A percentile compares a stretch with the other conserved stretches of the same genome.
phyloP scores from a whole-genome alignment of 176 grass and related monocot species.

The Rhipidocladum racemiflorum region DNA sequence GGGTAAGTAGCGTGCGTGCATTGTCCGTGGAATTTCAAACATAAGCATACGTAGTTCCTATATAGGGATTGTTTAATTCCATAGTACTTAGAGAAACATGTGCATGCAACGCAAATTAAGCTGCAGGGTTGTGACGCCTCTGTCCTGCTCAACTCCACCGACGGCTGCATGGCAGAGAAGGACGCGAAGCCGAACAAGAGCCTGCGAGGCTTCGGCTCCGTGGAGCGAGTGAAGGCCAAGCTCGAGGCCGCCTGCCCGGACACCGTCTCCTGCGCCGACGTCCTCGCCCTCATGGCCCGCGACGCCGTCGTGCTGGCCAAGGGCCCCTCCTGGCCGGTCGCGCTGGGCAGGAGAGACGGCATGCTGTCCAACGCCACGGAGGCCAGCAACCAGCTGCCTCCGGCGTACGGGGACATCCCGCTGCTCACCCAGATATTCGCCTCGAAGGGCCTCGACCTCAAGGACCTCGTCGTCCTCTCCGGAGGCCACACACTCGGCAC shows the following conservation, averaged over 20 bases:
- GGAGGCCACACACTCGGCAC: slow-evolving; percentile 65
- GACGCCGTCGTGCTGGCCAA: slow-evolving; percentile 55
- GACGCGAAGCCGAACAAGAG: slow-evolving; percentile 61
- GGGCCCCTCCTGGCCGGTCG: slow-evolving; percentile 25
- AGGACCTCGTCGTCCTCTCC: slow-evolving; percentile 43
- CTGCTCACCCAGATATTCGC: slow-evolving; percentile 28
- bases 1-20: no score
- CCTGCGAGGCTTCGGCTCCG: slow-evolving; percentile 54
- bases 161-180: slow-evolving; percentile 38
- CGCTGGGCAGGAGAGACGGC: slow-evolving; percentile 28
- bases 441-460: slow-evolving; percentile 20
- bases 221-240: slow-evolving; percentile 61
- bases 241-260: slow-evolving; percentile 54
- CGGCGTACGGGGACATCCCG: neutral
- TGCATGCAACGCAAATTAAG: neutral
- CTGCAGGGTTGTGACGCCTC: slow-evolving; percentile 73
- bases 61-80: neutral
- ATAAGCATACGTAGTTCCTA: no score
- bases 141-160: slow-evolving; percentile 48
- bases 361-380: neutral
- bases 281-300: slow-evolving; percentile 54
- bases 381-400: slow-evolving; percentile 1
- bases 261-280: no score
- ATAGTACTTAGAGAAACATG: neutral
- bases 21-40: no score